Percentiles rank a stretch among this genome's conserved stretches.
phyloP scores from a whole-genome alignment of 2,329 filamentous ascomycete genomes.

The Aspergillus sp. region DNA sequence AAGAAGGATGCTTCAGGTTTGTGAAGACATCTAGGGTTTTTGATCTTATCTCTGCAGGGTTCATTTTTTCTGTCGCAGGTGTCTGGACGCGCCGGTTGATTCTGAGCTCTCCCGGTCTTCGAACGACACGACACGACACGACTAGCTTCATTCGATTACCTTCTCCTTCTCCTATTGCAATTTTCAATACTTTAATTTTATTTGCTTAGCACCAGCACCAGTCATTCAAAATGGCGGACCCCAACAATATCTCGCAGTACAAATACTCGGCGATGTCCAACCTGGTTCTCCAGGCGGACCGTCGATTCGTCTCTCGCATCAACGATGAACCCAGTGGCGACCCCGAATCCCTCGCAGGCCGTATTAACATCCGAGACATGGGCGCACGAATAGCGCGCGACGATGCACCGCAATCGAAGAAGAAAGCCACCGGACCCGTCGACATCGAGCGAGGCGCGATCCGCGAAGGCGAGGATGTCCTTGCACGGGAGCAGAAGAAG shows the following conservation, averaged over 20 bases:
- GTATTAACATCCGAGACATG: constrained; percentile 92
- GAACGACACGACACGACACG: constrained; percentile 20
- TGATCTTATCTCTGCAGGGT: constrained; percentile 15
- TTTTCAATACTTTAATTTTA: constrained; percentile 6
- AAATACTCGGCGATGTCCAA: constrained; percentile 99
- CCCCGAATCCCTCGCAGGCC: constrained; percentile 90
- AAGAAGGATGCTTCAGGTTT: constrained; percentile 32
- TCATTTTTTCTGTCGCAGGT: constrained; percentile 18
- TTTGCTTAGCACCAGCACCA: constrained; percentile 7
- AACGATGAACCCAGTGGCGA: constrained; percentile 94
- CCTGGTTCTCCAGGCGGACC: constrained; percentile 99
- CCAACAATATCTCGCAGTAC: constrained; percentile 76
- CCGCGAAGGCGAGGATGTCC: constrained; percentile 72
- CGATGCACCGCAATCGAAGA: constrained; percentile 71
- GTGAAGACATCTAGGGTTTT: constrained; percentile 21
- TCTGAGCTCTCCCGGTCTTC: constrained; percentile 18
- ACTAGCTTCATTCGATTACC: constrained; percentile 11
- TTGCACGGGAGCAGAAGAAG: constrained; percentile 78
- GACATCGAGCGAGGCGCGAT: constrained; percentile 67
- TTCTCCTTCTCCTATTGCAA: constrained; percentile 7
- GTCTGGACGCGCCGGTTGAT: constrained; percentile 27
- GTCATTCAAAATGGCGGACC: constrained; percentile 55
- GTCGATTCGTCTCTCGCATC: constrained; percentile 84
- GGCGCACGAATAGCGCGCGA: constrained; percentile 75
- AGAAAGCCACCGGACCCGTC: constrained; percentile 55